Evolutionary conservation across 2,329 filamentous ascomycete species (phyloP).

Genomic region (Pseudogymnoascus sp.): DNA sequence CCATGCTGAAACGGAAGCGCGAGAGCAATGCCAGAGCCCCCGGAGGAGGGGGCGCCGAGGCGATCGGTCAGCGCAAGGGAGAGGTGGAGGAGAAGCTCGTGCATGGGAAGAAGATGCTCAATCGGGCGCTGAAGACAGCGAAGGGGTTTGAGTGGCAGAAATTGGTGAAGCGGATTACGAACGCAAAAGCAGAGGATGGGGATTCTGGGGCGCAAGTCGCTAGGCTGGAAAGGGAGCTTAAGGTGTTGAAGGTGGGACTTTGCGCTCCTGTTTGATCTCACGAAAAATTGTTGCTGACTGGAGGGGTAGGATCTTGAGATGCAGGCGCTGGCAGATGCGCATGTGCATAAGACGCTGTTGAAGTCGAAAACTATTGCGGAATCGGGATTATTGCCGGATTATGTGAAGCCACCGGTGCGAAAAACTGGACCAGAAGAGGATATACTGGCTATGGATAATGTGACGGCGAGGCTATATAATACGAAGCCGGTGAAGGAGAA

Average conservation of each 20-base stretch:
- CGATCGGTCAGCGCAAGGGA: slow-evolving; percentile 25
- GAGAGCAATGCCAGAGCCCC: slow-evolving; percentile 25
- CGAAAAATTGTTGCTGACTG: neutral
- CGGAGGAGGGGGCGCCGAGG: slow-evolving; percentile 22
- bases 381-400: slow-evolving; percentile 35
- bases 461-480: slow-evolving; percentile 46
- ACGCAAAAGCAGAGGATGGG: slow-evolving; percentile 38
- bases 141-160: slow-evolving; percentile 76
- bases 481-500: slow-evolving; percentile 43
- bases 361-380: slow-evolving; percentile 42
- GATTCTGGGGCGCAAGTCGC: slow-evolving; percentile 34
- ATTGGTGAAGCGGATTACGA: slow-evolving; percentile 49
- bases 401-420: slow-evolving; percentile 27
- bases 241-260: slow-evolving; percentile 37
- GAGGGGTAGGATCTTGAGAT: slow-evolving; percentile 35
- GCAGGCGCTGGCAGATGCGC: slow-evolving; percentile 35
- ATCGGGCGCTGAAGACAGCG: slow-evolving; percentile 60
- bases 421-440: slow-evolving; percentile 22
- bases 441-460: slow-evolving; percentile 37
- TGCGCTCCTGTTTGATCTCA: neutral
- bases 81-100: slow-evolving; percentile 42
- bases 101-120: slow-evolving; percentile 51
- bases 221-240: slow-evolving; percentile 54
- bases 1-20: slow-evolving; percentile 53
- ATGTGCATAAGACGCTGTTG: slow-evolving; percentile 41